Evolutionary conservation across 106 monocot genomes (phyloP).

Genomic region (Triglochin maritima): DNA sequence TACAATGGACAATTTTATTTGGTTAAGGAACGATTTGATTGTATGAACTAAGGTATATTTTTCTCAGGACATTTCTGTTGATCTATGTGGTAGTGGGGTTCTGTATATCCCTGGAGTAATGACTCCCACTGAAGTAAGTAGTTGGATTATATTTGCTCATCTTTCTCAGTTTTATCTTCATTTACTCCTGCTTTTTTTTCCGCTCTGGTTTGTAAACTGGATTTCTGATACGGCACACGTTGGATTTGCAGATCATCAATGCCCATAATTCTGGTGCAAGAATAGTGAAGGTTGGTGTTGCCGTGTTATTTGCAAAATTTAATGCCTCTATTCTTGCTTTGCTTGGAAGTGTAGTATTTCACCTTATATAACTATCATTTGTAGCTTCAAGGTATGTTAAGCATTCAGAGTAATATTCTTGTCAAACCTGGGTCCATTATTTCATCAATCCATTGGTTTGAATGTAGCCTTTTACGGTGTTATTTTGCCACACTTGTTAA

Average conservation of each 20-base stretch:
- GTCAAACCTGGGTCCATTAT: no score
- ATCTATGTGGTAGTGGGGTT: slow-evolving; percentile 33
- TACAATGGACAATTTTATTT: not conserved
- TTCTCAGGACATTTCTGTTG: slow-evolving; percentile 49
- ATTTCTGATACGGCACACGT: not conserved
- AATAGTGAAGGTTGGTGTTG: slow-evolving; percentile 55
- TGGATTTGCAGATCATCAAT: slow-evolving; percentile 36
- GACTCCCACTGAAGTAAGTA: slow-evolving; percentile 87
- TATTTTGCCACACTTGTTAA: no score
- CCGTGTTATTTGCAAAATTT: not conserved
- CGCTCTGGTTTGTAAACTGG: not conserved
- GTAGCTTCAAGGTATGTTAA: no score
- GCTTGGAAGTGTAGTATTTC: not conserved
- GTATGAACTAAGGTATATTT: slow-evolving; percentile 1
- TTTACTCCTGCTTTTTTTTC: not conserved
- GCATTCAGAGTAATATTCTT: no score
- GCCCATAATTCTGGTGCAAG: slow-evolving; percentile 63
- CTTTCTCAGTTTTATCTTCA: not conserved
- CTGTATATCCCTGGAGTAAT: slow-evolving; percentile 88
- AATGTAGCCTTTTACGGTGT: no score
- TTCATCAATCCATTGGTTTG: no score
- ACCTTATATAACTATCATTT: no score
- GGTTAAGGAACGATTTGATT: no score
- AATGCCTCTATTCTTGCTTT: not conserved
- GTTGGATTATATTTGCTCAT: not conserved